A percentile compares a stretch with the other conserved stretches of the same genome.
These are phyloP conservation scores for Neonectria hederae DNA, from an alignment of 2,329 filamentous ascomycete species.

Conservation along the genomic window DNA sequence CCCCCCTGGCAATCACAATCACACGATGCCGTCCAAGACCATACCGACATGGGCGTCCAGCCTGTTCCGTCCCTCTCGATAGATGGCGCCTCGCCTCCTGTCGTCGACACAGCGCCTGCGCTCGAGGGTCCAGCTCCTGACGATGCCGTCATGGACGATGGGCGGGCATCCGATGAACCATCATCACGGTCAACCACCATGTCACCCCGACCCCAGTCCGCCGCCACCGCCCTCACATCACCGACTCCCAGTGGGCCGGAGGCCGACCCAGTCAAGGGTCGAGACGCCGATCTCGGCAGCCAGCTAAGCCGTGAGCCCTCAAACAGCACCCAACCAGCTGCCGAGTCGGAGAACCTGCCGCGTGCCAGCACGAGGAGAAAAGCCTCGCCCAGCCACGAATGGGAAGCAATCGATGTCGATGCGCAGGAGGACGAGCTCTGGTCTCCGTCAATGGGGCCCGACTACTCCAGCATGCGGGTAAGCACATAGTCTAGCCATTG, in stretches of 20 bases:
- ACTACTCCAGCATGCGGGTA: slow-evolving; percentile 51
- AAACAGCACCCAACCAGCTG: slow-evolving; percentile 29
- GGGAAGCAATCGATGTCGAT: slow-evolving; percentile 37
- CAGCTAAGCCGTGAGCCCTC: slow-evolving; percentile 38
- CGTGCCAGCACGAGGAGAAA: slow-evolving; percentile 27
- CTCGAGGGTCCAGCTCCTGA: slow-evolving; percentile 36
- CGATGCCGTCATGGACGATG: slow-evolving; percentile 40
- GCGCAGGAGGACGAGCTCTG: slow-evolving; percentile 45
- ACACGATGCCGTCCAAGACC: slow-evolving; percentile 32
- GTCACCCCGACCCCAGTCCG: slow-evolving; percentile 54
- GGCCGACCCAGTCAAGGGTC: slow-evolving; percentile 48
- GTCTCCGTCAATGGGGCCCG: slow-evolving; percentile 51
- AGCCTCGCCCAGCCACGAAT: slow-evolving; percentile 32
- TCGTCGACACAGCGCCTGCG: slow-evolving; percentile 30
- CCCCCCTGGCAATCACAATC: slow-evolving; percentile 40
- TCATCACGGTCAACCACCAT: slow-evolving; percentile 54
- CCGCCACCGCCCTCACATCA: slow-evolving; percentile 46
- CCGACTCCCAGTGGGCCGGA: slow-evolving; percentile 45
- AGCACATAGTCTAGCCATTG: slow-evolving; percentile 24
- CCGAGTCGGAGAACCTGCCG: slow-evolving; percentile 30
- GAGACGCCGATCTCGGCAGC: slow-evolving; percentile 39
- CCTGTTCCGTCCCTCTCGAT: slow-evolving; percentile 31
- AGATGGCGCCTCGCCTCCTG: slow-evolving; percentile 35
- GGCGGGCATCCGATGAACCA: slow-evolving; percentile 40
- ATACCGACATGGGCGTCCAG: slow-evolving; percentile 35